Base-by-base conservation (phyloP, 1,139 yeast species). In the Lodderomyces jiufengensis region DNA sequence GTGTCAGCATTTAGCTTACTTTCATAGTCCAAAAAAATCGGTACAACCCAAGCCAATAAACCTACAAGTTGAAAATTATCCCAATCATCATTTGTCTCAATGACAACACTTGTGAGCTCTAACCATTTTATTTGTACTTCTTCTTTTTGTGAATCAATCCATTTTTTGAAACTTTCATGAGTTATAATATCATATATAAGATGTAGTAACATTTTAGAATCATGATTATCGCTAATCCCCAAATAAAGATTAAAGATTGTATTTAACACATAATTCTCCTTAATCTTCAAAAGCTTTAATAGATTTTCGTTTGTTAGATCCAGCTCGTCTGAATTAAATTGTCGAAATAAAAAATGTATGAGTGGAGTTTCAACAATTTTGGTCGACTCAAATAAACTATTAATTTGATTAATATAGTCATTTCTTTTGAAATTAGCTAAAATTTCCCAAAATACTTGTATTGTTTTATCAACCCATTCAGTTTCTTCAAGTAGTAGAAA, bases 11-110 rank as follows among this genome's bases (percentile, higher is more conserved):
- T 56, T 37, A 34, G 43, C 28, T 24, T 27, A 10, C 4, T 51
- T 26, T 32, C 52, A 46, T 4, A 46, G 39, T 27, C 57, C 55
- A 40, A 67, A 72, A 27, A 71, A 48, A 18, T 24, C 8, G 69
- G 71, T 41, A 61, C 61, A 12, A 64, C 52, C 87, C 88, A 81
- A 0, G 77, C 61, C 36, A 80, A 57, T 10, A 81, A 60, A 2
- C 70, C 72, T 0, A 75, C 67, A 9, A 78, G 47, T 41, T 78
- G 66, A 34, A 64, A 65, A 33, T 72, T 71, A 38, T 70, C 65
- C 84, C 85, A 80, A 21, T 59, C 61, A 8, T 67, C 73, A 37
- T 60, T 69, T 27, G 76, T 70, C 0, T 82, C 72, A 2, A 73
- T 54, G 1, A 75, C 49, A 1, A 27, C 13, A 1, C 33, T 26